phyloP scores from a whole-genome alignment of 129 eudicot genomes.

The Flaveria trinervia region DNA sequence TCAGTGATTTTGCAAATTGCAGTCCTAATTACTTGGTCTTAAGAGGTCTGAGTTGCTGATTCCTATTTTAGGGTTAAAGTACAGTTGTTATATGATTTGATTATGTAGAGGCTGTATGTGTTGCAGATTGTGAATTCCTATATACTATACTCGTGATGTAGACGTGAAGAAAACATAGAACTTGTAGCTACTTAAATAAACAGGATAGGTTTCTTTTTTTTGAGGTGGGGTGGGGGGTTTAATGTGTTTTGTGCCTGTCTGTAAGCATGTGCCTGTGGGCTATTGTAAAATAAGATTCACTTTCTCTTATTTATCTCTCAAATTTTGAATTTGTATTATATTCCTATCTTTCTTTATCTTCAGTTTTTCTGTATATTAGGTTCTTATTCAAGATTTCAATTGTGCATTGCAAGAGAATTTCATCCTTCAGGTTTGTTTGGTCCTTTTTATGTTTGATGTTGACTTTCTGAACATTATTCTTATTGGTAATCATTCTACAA shows the following conservation, averaged over 20 bases:
- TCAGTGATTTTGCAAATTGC: conserved; percentile 5
- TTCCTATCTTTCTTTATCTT: not conserved
- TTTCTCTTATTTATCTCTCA: conserved; percentile 5
- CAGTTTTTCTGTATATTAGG: conserved; percentile 41
- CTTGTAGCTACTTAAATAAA: too few relatives aligned
- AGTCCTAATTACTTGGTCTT: not conserved
- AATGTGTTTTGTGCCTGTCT: conserved; percentile 1
- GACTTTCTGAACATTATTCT: not conserved
- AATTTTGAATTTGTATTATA: conserved; percentile 11
- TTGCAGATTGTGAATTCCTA: too few relatives aligned
- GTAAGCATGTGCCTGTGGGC: not conserved
- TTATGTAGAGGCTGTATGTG: too few relatives aligned
- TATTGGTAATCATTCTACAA: conserved; percentile 17
- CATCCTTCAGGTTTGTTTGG: conserved; percentile 70
- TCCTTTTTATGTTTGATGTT: conserved; percentile 19
- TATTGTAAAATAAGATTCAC: conserved; percentile 6
- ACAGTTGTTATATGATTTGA: not conserved
- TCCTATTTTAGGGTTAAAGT: conserved; percentile 6
- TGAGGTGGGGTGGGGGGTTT: too few relatives aligned
- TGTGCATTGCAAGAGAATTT: conserved; percentile 95
- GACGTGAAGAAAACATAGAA: too few relatives aligned
- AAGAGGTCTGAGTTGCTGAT: conserved; percentile 10
- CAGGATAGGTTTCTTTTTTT: too few relatives aligned
- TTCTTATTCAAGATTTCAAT: conserved; percentile 85
- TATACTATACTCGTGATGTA: too few relatives aligned